A percentile compares a stretch with the other conserved stretches of the same genome.
These are phyloP conservation scores for Petunia secreta DNA, from an alignment of 257 asterid genomes.

Conservation along the genomic window DNA sequence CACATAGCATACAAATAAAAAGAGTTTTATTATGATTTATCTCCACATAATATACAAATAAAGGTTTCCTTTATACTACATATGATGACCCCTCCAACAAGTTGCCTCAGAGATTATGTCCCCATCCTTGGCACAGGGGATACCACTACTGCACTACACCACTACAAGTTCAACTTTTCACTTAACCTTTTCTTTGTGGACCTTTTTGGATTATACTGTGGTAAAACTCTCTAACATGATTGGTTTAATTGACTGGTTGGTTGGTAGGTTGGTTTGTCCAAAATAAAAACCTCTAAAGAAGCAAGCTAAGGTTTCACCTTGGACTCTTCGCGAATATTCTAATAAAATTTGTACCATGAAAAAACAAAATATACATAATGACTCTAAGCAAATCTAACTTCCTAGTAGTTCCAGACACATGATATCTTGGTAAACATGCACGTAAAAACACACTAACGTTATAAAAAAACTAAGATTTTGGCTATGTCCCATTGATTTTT, in stretches of 20 bases:
- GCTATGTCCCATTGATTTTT: slow-evolving; percentile 12
- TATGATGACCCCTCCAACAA: background rate
- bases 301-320: slow-evolving; percentile 24
- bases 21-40: too few relatives aligned
- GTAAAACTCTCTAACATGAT: background rate
- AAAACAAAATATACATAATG: background rate
- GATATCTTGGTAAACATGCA: slow-evolving; percentile 30
- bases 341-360: background rate
- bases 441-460: slow-evolving; percentile 11
- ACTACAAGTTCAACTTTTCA: too few relatives aligned
- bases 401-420: slow-evolving; percentile 15
- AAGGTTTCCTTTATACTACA: background rate
- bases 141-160: background rate
- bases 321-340: slow-evolving; percentile 26
- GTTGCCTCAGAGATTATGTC: slow-evolving; percentile 6
- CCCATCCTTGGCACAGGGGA: slow-evolving; percentile 25
- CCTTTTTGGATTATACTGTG: background rate
- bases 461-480: background rate
- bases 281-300: slow-evolving; percentile 19
- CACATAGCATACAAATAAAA: slow-evolving; percentile 23
- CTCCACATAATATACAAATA: background rate
- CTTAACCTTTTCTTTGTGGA: background rate
- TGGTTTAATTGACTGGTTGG: background rate
- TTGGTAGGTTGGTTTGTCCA: slow-evolving; percentile 20
- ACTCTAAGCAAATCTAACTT: slow-evolving; percentile 12